phyloP scores from a whole-genome alignment of 2,329 filamentous ascomycete genomes.

The Aspergillus felis region DNA sequence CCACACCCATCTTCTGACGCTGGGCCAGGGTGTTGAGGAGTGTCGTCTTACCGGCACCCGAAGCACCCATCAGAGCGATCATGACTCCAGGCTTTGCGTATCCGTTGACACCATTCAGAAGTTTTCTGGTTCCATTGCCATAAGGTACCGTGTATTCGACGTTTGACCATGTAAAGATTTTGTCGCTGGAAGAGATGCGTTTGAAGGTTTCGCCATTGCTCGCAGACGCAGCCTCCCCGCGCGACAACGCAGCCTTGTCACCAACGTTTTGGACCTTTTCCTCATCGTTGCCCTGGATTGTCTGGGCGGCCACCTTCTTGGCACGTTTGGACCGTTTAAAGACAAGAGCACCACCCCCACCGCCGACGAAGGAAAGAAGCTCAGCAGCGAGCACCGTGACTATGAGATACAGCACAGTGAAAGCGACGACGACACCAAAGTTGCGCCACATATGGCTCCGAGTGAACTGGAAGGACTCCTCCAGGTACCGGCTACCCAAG shows the following conservation, averaged over 20 bases:
- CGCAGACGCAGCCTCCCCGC: conserved; percentile 23
- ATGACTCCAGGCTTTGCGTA: conserved; percentile 77
- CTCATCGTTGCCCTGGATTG: conserved; percentile 49
- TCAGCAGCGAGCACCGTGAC: conserved; percentile 70
- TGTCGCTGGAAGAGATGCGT: conserved; percentile 53
- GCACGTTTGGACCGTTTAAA: conserved; percentile 66
- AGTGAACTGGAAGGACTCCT: conserved; percentile 54
- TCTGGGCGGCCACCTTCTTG: conserved; percentile 50
- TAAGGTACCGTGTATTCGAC: conserved; percentile 71
- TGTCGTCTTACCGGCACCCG: conserved; percentile 79
- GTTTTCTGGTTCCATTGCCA: conserved; percentile 56
- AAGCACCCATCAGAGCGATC: conserved; percentile 77
- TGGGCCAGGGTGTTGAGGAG: conserved; percentile 74
- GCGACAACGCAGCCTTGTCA: conserved; percentile 25
- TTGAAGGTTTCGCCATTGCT: conserved; percentile 33
- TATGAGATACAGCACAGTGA: conserved; percentile 68
- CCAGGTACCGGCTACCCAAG: conserved; percentile 53
- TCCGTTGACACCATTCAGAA: conserved; percentile 67
- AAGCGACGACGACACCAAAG: conserved; percentile 73
- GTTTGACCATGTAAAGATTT: conserved; percentile 68
- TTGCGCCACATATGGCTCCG: conserved; percentile 64
- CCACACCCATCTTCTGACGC: conserved; percentile 62
- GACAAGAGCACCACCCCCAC: conserved; percentile 64
- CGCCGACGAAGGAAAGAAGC: conserved; percentile 57
- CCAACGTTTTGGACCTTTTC: conserved; percentile 48